phyloP scores from a whole-genome alignment of 2,329 filamentous ascomycete species.

The Pseudogymnoascus sp. region DNA sequence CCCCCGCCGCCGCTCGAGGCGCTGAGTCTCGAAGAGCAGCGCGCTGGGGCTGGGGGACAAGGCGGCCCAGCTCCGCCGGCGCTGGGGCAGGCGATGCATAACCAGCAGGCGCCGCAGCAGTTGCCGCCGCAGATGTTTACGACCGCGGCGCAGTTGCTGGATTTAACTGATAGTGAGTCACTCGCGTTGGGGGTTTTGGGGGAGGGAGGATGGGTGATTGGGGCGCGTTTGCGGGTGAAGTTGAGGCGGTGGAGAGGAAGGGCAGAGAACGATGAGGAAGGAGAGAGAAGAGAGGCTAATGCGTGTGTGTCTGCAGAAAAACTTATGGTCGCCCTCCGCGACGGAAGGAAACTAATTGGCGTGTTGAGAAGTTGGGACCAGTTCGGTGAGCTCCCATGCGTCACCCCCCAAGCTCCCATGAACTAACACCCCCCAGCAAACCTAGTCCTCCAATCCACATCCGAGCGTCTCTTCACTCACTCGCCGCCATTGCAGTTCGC shows the following conservation, averaged over 20 bases:
- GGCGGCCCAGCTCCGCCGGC: constrained; percentile 16
- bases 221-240: neutral
- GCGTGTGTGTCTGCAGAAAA: constrained; percentile 58
- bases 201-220: neutral
- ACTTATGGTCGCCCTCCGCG: constrained; percentile 80
- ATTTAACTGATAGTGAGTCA: constrained; percentile 88
- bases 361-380: constrained; percentile 95
- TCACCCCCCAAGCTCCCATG: neutral
- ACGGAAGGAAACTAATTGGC: constrained; percentile 88
- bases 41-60: neutral
- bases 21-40: neutral
- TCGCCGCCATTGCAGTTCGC: constrained; percentile 57
- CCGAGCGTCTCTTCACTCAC: constrained; percentile 68
- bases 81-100: constrained; percentile 16
- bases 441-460: constrained; percentile 84
- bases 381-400: constrained; percentile 58
- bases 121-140: constrained; percentile 96
- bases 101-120: constrained; percentile 41
- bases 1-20: neutral
- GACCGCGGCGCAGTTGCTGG: constrained; percentile 87
- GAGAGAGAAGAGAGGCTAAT: constrained; percentile 19
- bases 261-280: constrained; percentile 8
- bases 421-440: constrained; percentile 54
- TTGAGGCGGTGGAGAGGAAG: constrained; percentile 13
- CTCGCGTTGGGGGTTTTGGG: neutral